A percentile compares a stretch with the other conserved stretches of the same genome.
Conservation (phyloP, 2,329 filamentous ascomycete genomes). For the Colletotrichum aenigma region DNA sequence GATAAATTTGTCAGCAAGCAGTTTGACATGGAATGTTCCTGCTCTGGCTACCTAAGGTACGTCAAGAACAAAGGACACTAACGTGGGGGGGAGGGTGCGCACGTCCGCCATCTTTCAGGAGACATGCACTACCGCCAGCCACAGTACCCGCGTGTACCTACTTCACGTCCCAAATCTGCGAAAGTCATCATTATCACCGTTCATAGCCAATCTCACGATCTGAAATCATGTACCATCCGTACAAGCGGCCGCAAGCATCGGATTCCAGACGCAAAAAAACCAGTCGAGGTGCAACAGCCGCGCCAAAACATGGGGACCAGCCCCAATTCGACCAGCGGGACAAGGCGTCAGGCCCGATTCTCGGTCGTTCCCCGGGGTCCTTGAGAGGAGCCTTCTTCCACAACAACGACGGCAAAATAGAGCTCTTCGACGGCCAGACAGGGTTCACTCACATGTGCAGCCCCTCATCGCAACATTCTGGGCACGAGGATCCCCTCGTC, state of each 20-base stretch:
- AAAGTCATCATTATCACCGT: not conserved
- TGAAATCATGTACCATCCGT: not conserved
- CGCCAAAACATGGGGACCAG: not conserved
- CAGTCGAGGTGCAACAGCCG: not conserved
- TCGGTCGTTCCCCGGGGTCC: not conserved
- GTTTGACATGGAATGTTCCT: not conserved
- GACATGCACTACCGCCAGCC: not conserved
- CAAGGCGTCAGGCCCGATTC: not conserved
- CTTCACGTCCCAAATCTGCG: not conserved
- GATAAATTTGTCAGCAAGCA: not conserved
- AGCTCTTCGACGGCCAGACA: not conserved
- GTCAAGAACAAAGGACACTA: not conserved
- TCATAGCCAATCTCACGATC: not conserved
- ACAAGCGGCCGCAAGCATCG: not conserved
- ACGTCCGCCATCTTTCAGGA: not conserved
- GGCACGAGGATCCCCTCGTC: not conserved
- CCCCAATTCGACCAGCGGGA: not conserved
- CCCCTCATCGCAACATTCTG: not conserved
- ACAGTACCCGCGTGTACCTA: not conserved
- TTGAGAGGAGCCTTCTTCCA: not conserved
- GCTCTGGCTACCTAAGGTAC: too few species aligned
- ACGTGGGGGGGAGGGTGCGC: not conserved
- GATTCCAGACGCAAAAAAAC: accelerated
- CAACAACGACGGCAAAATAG: not conserved
- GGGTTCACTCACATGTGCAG: not conserved